Percentiles rank a stretch among this genome's conserved stretches.
phyloP scores from a whole-genome alignment of 345 rosid species.

The Arabidopsis arenosa region DNA sequence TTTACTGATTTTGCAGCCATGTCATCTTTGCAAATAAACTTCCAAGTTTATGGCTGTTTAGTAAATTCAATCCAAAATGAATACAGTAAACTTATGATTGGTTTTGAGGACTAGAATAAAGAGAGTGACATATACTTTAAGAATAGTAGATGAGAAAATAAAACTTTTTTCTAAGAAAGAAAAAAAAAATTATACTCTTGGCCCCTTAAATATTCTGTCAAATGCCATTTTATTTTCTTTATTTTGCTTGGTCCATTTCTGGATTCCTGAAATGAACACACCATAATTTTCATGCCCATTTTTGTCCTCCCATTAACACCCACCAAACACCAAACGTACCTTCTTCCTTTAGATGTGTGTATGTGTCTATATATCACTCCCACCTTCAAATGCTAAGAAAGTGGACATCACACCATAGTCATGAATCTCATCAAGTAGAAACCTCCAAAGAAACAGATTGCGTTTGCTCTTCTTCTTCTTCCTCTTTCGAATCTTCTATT shows the following conservation, averaged over 20 bases:
- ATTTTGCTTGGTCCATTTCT: constrained; percentile 56
- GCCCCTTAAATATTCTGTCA: constrained; percentile 46
- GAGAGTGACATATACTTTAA: constrained; percentile 5
- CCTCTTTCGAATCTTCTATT: constrained; percentile 26
- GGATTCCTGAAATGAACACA: constrained; percentile 63
- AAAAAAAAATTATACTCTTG: constrained; percentile 31
- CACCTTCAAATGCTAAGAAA: constrained; percentile 60
- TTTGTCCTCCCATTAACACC: constrained; percentile 53
- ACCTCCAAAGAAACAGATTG: constrained; percentile 41
- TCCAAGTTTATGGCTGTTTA: background rate
- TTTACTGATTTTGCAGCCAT: no score
- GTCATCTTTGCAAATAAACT: background rate
- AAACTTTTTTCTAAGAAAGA: background rate
- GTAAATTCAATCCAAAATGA: background rate
- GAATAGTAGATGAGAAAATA: constrained; percentile 8
- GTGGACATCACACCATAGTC: constrained; percentile 62
- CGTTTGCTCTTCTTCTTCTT: constrained; percentile 31
- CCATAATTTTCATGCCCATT: constrained; percentile 51
- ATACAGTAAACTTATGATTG: constrained; percentile 33
- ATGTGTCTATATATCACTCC: constrained; percentile 53
- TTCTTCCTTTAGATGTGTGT: constrained; percentile 20
- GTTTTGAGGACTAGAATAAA: constrained; percentile 25
- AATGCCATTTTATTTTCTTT: constrained; percentile 34
- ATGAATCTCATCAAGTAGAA: constrained; percentile 36
- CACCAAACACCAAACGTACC: constrained; percentile 36